Base-by-base conservation (phyloP, 176 grass and related monocot genomes). In the Saccharum spontaneum region DNA sequence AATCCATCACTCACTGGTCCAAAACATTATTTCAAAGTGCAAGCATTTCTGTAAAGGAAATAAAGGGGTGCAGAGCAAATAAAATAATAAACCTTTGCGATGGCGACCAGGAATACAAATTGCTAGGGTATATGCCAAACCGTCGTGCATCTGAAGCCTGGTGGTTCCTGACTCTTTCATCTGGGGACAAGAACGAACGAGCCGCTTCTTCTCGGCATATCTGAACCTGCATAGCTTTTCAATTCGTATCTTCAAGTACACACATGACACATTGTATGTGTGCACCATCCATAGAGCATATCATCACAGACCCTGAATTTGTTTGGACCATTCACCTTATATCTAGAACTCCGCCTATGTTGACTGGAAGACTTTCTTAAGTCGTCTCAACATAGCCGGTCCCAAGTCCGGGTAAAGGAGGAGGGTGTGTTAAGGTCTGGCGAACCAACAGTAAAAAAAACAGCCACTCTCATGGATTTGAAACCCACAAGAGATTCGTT, bases 121-220 rank as follows among this genome's bases (percentile, higher is more conserved):
- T 59, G 10, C 37, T 57, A 43, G 22, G 63, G 66, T 5, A 83
- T 68, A 83, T 75, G 84, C 69, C 68, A 75, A 87, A 83, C 75
- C 22, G 5, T 10, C 68, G 11, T 61, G 84, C 50, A 14, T 40
- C 13, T 72, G 86, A 79, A 68, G 89, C 84, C 68, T 86, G 57
- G 46, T 83, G 79, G 46, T 48, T 78, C 73, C 79, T 48, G 71
- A 83, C 73, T 75, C 49, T 75, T 83, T 79, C 44, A 38, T 66
- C 17, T 31, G 26, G 73, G 73, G 79, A 82, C 79, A 82, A 2
- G 57, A 73, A 67, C 45, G 45, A 73, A 78, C 55, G 44, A 67
- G 75, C 79, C 73, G 20, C 68, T 69, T 59, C 13, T 87, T 87
- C 67, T 87, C 75, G 33, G 84, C 84, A 79, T 69, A 90, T 90